Base-by-base conservation (phyloP, 1,284 basidiomycete genomes). In the Sporisorium iseilematis-ciliati region DNA sequence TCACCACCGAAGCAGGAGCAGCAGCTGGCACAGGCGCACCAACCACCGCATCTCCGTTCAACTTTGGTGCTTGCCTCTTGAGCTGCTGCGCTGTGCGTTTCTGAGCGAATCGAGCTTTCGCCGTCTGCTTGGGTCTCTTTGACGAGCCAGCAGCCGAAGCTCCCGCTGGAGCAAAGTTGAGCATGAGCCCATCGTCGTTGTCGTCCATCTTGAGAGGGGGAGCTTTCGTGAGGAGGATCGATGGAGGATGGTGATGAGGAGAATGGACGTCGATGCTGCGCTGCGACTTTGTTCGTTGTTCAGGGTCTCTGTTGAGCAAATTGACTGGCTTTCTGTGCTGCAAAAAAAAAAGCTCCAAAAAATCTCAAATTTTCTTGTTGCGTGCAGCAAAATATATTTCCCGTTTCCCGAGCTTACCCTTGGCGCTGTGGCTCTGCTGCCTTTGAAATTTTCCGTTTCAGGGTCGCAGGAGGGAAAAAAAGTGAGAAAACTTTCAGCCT, bases 131-230 rank as follows among this genome's bases (percentile, higher is more conserved):
- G n/a, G 67, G 64, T 5, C 59, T 55, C 33, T 67, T 72, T 18
- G 64, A 54, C 14, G 58, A 33, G 16, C 53, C 60, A 31, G 57
- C 60, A 16, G 63, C 29, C 16, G 57, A 57, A 5, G 62, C 41
- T 16, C 62, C 45, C 14, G 75, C 64, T 12, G 81, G 63, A 8
- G 82, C 83, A 66, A 84, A 81, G 60, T 84, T 83, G 63, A 84
- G 78, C 65, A 84, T 67, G 40, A 84, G 69, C 50, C 78, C 78
- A 69, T 81, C 79, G 56, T 82, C 83, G 54, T 79, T 73, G 59
- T 78, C 76, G 58, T 81, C 79, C 79, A 81, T 81, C 56, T 58
- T 77, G 57, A 14, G 12, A n/a, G 8, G 49, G 3, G 29, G 16
- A 12, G 11, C 2, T 50, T n/a, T 7, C 33, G 8, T 2, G 5